These are phyloP conservation scores for Chaetomiaceae sp. DNA, from an alignment of 2,329 filamentous ascomycete genomes.

Conservation along the genomic window DNA sequence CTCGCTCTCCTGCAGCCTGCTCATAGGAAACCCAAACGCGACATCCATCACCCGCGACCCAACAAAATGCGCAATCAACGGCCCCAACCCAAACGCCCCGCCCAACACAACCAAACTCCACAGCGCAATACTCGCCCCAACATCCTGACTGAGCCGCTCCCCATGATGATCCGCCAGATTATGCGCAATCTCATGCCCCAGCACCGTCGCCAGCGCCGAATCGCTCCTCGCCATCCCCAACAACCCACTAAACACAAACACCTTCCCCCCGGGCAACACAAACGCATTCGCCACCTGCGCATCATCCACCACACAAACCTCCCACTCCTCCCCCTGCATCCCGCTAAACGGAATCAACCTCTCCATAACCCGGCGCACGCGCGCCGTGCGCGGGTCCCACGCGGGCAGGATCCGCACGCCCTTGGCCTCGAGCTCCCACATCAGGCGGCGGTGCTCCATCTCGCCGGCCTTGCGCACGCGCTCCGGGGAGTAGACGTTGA, in stretches of 20 bases:
- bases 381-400: slow-evolving; percentile 46
- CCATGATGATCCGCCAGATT: slow-evolving; percentile 64
- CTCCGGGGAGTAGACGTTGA: slow-evolving; percentile 61
- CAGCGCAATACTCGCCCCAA: slow-evolving; percentile 48
- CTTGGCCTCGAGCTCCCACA: slow-evolving; percentile 49
- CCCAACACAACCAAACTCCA: slow-evolving; percentile 47
- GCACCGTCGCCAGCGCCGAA: slow-evolving; percentile 66
- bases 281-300: slow-evolving; percentile 60
- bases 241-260: slow-evolving; percentile 74
- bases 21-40: slow-evolving; percentile 63
- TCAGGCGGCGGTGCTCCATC: slow-evolving; percentile 51
- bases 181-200: slow-evolving; percentile 78
- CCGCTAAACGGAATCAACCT: slow-evolving; percentile 64
- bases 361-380: slow-evolving; percentile 61
- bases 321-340: slow-evolving; percentile 54
- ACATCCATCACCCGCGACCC: slow-evolving; percentile 53
- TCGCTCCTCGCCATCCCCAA: slow-evolving; percentile 62
- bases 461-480: slow-evolving; percentile 50
- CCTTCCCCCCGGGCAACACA: slow-evolving; percentile 72
- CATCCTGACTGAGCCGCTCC: slow-evolving; percentile 55
- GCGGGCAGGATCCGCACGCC: slow-evolving; percentile 53
- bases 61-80: slow-evolving; percentile 38
- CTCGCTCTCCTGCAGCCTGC: slow-evolving; percentile 67
- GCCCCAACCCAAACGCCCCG: slow-evolving; percentile 39
- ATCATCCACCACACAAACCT: slow-evolving; percentile 70